phyloP scores from a whole-genome alignment of 352 stramenopile genomes.

The Phytopythium oedochilum region DNA sequence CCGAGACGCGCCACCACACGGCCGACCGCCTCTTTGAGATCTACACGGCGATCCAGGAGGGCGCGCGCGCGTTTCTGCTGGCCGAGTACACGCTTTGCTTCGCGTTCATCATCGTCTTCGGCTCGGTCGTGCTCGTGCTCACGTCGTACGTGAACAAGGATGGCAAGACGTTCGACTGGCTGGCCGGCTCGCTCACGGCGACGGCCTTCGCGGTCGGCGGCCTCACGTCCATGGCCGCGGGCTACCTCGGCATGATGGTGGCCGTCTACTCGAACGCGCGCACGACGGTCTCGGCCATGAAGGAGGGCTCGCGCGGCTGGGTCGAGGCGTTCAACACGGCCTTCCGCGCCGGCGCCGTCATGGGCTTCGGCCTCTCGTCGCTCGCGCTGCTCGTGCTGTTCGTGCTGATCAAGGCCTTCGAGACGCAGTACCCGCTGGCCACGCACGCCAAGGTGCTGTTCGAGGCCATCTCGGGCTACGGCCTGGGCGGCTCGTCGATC shows the following conservation, averaged over 20 bases:
- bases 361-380: constrained; percentile 97
- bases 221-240: constrained; percentile 96
- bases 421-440: constrained; percentile 86
- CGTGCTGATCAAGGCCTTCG: constrained; percentile 93
- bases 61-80: constrained; percentile 96
- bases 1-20: constrained; percentile 76
- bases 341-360: constrained; percentile 97
- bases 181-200: constrained; percentile 91
- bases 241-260: constrained; percentile 99
- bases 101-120: constrained; percentile 93
- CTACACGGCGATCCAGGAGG: constrained; percentile 96
- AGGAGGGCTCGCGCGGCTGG: constrained; percentile 90
- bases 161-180: constrained; percentile 82
- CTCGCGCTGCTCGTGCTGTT: constrained; percentile 98
- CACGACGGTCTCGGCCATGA: constrained; percentile 97
- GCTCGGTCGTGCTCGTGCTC: constrained; percentile 85
- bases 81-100: constrained; percentile 98
- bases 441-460: constrained; percentile 90
- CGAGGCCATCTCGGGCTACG: constrained; percentile 97
- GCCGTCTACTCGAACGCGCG: constrained; percentile 98
- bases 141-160: constrained; percentile 89
- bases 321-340: constrained; percentile 97
- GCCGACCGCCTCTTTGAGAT: constrained; percentile 89
- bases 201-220: constrained; percentile 97
- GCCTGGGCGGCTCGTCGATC: constrained; percentile 97